Evolutionary conservation across 2,329 filamentous ascomycete species (phyloP), one percentile per base, ranked within the genome.

Genomic region (Botrytis pseudocinerea): DNA sequence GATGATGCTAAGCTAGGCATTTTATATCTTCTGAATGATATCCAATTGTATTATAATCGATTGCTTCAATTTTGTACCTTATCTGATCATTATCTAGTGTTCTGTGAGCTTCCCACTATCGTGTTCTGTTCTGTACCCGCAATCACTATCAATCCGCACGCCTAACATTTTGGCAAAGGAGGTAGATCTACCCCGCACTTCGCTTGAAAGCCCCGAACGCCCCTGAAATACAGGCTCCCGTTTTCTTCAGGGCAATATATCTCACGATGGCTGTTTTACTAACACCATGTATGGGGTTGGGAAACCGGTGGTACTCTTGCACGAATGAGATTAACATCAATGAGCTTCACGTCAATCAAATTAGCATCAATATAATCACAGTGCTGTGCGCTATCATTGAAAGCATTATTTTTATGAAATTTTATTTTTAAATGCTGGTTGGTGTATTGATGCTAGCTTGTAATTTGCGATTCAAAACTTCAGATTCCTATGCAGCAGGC

Each of bases 101-200:
- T n/a, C 25, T n/a, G 1, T n/a, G 0, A 51, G 1, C 12, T 12
- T n/a, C 25, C 10, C 12, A 10, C 10, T 12, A 12, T n/a, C 12
- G 14, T 2, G 10, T n/a, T 51, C 12, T n/a, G 25, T 12, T 14
- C 48, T 14, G 5, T n/a, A n/a, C 12, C 48, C 10, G 25, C 12
- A 51, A 51, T 51, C 48, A 51, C 4, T 51, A 1, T n/a, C 48
- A n/a, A n/a, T n/a, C 25, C n/a, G 12, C 7, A 14, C 25, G 48
- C 35, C 35, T 62, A 16, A 38, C 7, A 10, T 14, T 25, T 38
- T 14, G 59, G 32, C 32, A 40, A 62, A 40, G 9, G 22, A 62
- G 25, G 12, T 40, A 40, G 14, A 40, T 62, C 40, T 40, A 62
- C 35, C 59, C 35, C 59, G 59, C 59, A 62, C 59, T 40, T 62